A percentile compares a stretch with the other conserved stretches of the same genome.
Conservation (phyloP, 2,329 filamentous ascomycete species). For the Monascus ruber region DNA sequence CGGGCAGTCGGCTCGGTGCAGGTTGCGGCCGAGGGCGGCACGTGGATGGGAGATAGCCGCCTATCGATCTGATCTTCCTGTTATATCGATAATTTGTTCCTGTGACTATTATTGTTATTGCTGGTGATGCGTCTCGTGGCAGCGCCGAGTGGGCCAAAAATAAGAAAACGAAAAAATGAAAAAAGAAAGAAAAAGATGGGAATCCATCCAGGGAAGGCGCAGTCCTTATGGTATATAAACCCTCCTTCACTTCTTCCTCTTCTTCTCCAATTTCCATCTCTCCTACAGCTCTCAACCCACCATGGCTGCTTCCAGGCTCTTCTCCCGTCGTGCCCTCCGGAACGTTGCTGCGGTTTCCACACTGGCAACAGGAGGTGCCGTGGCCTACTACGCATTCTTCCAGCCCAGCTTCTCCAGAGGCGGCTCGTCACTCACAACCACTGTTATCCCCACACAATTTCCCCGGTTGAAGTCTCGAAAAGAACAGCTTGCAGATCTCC, state of each 20-base stretch:
- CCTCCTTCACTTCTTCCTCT: not conserved
- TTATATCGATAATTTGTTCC: too few relatives aligned
- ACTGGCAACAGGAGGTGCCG: not conserved
- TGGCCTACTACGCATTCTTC: not conserved
- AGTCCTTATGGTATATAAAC: not conserved
- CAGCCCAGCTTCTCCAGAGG: not conserved
- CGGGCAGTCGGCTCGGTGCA: too few relatives aligned
- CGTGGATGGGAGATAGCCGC: too few relatives aligned
- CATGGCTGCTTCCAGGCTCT: not conserved
- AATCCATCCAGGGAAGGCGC: too few relatives aligned
- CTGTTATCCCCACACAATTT: slow-evolving; percentile 24
- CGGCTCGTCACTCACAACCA: not conserved
- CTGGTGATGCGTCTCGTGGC: too few relatives aligned
- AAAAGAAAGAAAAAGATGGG: too few relatives aligned
- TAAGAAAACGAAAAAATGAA: too few relatives aligned
- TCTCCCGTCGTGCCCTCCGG: not conserved
- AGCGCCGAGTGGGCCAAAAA: too few relatives aligned
- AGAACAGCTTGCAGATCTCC: slow-evolving; percentile 31
- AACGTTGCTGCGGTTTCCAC: not conserved
- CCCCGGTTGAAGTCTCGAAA: slow-evolving; percentile 29
- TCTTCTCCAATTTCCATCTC: not conserved
- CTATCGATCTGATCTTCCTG: too few relatives aligned
- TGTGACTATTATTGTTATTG: too few relatives aligned
- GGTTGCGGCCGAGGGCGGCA: too few relatives aligned
- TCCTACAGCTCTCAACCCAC: not conserved